Base-by-base conservation (phyloP, 2,329 filamentous ascomycete species). In the Calycina herbarum region DNA sequence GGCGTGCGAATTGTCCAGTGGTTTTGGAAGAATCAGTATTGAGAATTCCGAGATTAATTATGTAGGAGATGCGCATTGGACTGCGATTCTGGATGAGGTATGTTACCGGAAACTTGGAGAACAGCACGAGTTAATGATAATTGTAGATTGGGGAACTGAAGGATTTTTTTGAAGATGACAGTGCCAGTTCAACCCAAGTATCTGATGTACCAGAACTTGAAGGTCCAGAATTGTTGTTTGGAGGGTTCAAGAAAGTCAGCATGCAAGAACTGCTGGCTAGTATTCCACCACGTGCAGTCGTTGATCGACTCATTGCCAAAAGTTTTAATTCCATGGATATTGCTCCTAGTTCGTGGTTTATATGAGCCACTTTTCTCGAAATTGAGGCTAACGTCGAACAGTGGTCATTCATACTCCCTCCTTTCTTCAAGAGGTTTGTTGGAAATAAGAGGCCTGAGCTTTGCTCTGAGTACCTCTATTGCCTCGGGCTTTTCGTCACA, bases 91-190 rank as follows among this genome's bases (percentile, higher is more conserved):
- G 7, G 83, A 86, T 70, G 83, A 40, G 13, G 13, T 40, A 40
- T 40, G 11, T 13, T 40, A 1, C 13, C 17, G 13, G 13, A 40
- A 40, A 15, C 4, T 40, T 13, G 11, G 13, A 40, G 10, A 40
- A 13, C 17, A 17, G 13, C 11, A 15, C 1, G 38, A 40, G 11
- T 40, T 17, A 40, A 40, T 11, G 38, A 40, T 13, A 40, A 15
- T 40, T 17, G n/a, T 24, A 85, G 82, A 85, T 86, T 56, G 81
- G 85, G 68, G 83, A 86, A 57, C 75, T 86, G 27, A 85, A 85
- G 72, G 79, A 77, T 64, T 85, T 83, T 68, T 85, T 86, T 72
- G 83, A 85, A 74, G 56, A 74, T 72, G 60, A 65, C 42, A 48
- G 11, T 31, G 27, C 6, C 2, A 20, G n/a, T 54, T 24, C 20